phyloP scores from a whole-genome alignment of 2,329 filamentous ascomycete species.

The Hypoxylon rubiginosum region DNA sequence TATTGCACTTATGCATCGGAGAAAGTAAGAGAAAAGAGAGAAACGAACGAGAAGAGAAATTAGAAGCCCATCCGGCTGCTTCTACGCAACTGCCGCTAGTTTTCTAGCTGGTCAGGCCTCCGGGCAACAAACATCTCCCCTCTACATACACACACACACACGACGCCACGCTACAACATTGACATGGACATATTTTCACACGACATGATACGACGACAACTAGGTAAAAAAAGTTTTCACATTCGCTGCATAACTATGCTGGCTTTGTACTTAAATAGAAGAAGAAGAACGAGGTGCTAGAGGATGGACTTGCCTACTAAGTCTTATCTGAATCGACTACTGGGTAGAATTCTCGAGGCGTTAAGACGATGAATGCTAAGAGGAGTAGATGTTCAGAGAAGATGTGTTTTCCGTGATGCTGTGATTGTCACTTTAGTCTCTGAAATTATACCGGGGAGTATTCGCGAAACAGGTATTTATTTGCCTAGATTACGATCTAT shows the following conservation, averaged over 20 bases:
- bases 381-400: constrained; percentile 8
- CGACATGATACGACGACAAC: constrained; percentile 6
- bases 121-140: constrained; percentile 22
- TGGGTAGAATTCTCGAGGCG: constrained; percentile 13
- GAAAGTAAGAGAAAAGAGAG: constrained; percentile 16
- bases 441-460: too few species aligned
- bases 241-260: constrained; percentile 25
- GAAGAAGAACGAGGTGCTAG: neutral
- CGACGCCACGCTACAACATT: constrained; percentile 10
- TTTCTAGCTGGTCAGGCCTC: neutral
- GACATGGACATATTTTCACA: neutral
- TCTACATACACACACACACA: constrained; percentile 11
- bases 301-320: neutral
- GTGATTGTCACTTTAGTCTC: neutral
- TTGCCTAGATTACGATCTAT: too few species aligned
- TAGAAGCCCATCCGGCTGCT: neutral
- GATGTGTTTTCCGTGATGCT: neutral
- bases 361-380: constrained; percentile 26
- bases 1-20: neutral
- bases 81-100: neutral
- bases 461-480: neutral
- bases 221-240: constrained; percentile 15
- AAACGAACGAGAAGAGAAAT: constrained; percentile 14
- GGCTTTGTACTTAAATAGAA: constrained; percentile 3
- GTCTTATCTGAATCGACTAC: neutral